Percentiles rank a stretch among this genome's conserved stretches.
Evolutionary conservation across 1,284 basidiomycete genomes (phyloP).

Genomic region (Apiotrichum veenhuisii): DNA sequence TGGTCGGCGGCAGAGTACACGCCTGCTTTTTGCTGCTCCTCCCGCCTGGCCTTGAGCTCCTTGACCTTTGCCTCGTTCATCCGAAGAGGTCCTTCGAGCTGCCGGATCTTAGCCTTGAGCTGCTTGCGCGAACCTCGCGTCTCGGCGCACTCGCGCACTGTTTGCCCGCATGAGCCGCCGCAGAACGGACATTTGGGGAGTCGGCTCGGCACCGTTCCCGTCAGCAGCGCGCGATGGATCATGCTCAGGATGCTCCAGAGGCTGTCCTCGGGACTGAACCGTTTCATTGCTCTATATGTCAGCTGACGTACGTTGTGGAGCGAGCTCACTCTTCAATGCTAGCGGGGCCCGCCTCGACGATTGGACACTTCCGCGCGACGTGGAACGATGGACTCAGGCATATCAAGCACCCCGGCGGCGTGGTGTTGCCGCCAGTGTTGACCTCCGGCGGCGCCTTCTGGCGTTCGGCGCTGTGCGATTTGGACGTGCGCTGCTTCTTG

Average conservation of each 20-base stretch:
- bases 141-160: constrained; percentile 30
- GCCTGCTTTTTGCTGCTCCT: background rate
- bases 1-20: background rate
- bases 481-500: background rate
- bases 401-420: constrained; percentile 10
- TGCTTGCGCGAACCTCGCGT: constrained; percentile 25
- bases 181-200: constrained; percentile 33
- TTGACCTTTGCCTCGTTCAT: background rate
- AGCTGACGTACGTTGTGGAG: background rate
- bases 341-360: constrained; percentile 11
- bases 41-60: constrained; percentile 1
- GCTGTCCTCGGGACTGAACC: constrained; percentile 4
- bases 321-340: constrained; percentile 8
- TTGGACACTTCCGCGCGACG: constrained; percentile 7
- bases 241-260: constrained; percentile 7
- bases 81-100: constrained; percentile 12
- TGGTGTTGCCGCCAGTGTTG: background rate
- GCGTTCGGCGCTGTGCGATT: background rate
- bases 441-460: background rate
- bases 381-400: constrained; percentile 1
- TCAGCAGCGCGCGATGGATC: constrained; percentile 1
- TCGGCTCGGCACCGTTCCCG: background rate
- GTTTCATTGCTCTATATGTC: constrained; percentile 8
- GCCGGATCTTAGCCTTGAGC: constrained; percentile 33
- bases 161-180: constrained; percentile 21